Evolutionary conservation across 2,329 filamentous ascomycete species (phyloP), one percentile per base, ranked within the genome.

Genomic region (Calonectria ilicicola): DNA sequence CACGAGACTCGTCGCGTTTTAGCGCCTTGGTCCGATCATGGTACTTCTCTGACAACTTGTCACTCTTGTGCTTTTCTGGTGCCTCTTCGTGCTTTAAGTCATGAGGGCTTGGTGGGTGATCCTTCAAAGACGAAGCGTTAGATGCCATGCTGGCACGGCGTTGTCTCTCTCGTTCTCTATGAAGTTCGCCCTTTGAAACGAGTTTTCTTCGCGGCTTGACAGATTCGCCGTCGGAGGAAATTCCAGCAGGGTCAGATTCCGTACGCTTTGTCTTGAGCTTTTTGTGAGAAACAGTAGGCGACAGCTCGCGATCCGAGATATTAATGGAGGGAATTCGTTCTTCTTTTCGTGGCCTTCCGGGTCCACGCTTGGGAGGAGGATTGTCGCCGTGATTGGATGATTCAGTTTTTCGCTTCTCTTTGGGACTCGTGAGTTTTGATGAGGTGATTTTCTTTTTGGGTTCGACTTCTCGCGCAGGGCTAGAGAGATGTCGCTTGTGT

Each of bases 121-220:
- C 89, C 74, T 89, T 89, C 29, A 87, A 73, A 3, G 86, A 86
- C 5, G 90, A 91, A 35, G 87, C 83, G 53, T 85, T 91, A 2
- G 91, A 92, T 0, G 84, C 87, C 83, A 91, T 84, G 79, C 90
- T 92, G 53, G 88, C 85, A 8, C 91, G 89, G 21, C 90, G 86
- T 75, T 91, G 89, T 80, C 89, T 89, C 67, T 91, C 88, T 21
- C 89, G 85, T 78, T 91, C 89, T 12, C 89, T 89, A 73, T 91
- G 90, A 46, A 92, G 82, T 69, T 93, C 91, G 65, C 88, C 89
- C 42, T 91, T 91, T 1, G 91, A 93, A 23, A 93, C 86, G 14
- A 93, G 86, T 78, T 92, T 93, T 46, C 90, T 86, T 27, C 91
- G 85, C 2, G 91, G 91, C 78, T 92, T 93, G 26, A 86, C 81